Conservation (phyloP, 345 rosid species). For the Firmiana major region DNA sequence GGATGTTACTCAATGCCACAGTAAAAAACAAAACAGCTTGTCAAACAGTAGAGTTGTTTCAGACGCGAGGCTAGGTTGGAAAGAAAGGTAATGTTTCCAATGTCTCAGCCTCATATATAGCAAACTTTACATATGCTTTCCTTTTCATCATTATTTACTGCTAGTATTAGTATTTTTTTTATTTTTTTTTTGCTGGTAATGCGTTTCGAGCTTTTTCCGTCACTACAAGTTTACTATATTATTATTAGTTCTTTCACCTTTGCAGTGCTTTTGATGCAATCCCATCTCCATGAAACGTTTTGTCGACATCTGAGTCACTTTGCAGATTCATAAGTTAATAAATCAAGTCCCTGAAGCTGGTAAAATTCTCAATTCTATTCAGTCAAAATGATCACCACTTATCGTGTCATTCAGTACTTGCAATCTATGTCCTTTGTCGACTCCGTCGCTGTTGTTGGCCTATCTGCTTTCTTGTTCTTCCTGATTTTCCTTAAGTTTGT, state of each 20-base stretch:
- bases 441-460: slow-evolving; percentile 37
- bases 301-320: neutral
- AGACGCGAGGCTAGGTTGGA: neutral
- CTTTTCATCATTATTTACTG: too few relatives aligned
- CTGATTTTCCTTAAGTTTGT: slow-evolving; percentile 27
- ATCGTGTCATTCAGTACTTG: slow-evolving; percentile 1
- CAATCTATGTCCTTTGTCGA: slow-evolving; percentile 32
- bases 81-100: neutral
- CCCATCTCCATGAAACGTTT: neutral
- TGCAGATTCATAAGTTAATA: neutral
- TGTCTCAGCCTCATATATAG: neutral
- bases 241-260: neutral
- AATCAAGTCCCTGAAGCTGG: neutral
- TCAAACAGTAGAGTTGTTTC: neutral
- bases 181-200: neutral
- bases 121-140: too few relatives aligned
- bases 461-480: slow-evolving; percentile 36
- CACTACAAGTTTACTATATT: neutral
- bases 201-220: neutral
- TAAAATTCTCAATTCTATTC: neutral
- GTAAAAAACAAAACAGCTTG: neutral
- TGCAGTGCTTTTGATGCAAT: neutral
- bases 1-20: neutral
- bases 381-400: neutral
- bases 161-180: too few relatives aligned